Conservation (phyloP, 1,139 yeast genomes). For the Scheffersomyces titani region DNA sequence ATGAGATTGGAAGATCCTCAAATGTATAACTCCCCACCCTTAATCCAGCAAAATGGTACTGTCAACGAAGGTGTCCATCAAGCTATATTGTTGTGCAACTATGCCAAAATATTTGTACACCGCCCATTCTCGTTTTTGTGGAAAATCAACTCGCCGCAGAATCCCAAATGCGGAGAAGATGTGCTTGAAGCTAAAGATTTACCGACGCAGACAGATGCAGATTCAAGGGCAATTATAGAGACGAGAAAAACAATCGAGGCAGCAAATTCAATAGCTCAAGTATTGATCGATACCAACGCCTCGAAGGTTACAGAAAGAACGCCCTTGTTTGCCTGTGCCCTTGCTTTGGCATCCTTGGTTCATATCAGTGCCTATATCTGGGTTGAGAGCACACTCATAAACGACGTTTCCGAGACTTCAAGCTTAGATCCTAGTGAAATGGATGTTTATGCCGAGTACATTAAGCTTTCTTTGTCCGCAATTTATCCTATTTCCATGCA, state of each 20-base stretch:
- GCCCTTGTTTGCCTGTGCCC: conserved; percentile 51
- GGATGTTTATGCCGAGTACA: conserved; percentile 45
- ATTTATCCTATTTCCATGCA: conserved; percentile 48
- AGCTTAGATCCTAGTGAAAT: conserved; percentile 31
- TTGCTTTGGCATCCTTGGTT: conserved; percentile 51
- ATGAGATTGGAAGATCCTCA: conserved; percentile 45
- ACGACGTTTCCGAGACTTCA: conserved; percentile 1
- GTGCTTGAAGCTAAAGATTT: conserved; percentile 7
- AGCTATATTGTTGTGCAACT: conserved; percentile 43
- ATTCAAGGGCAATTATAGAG: conserved; percentile 46
- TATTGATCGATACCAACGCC: conserved; percentile 47
- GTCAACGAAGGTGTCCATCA: conserved; percentile 56
- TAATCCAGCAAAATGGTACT: conserved; percentile 38
- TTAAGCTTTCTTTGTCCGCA: conserved; percentile 48
- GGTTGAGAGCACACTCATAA: conserved; percentile 27
- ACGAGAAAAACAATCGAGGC: conserved; percentile 54
- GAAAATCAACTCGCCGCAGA: conserved; percentile 47
- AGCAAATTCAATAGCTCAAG: conserved; percentile 47
- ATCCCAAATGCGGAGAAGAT: conserved; percentile 34
- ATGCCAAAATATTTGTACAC: conserved; percentile 53
- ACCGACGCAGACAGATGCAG: conserved; percentile 13
- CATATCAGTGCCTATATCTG: conserved; percentile 53
- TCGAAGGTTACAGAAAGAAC: conserved; percentile 42
- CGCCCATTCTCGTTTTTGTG: conserved; percentile 52
- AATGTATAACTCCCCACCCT: conserved; percentile 39